phyloP scores from a whole-genome alignment of 2,329 filamentous ascomycete genomes.

The Penicillium corylophilum region DNA sequence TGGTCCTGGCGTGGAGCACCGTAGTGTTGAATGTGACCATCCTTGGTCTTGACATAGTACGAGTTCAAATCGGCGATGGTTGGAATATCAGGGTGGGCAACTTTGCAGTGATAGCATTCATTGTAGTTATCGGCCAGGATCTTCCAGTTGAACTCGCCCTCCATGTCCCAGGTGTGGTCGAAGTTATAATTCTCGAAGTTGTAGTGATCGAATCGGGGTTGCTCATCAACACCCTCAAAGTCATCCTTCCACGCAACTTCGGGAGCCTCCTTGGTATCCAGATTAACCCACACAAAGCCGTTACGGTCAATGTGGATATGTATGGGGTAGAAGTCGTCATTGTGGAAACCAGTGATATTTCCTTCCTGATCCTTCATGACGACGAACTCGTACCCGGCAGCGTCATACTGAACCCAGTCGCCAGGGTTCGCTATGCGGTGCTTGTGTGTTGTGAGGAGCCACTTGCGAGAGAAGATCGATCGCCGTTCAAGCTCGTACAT shows the following conservation, averaged over 20 bases:
- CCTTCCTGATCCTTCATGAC: conserved; percentile 51
- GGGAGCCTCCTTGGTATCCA: conserved; percentile 49
- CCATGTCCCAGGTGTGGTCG: conserved; percentile 60
- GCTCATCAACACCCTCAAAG: conserved; percentile 51
- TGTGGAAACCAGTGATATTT: conserved; percentile 50
- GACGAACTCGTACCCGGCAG: conserved; percentile 57
- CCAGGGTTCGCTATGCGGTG: conserved; percentile 51
- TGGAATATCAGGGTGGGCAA: conserved; percentile 27
- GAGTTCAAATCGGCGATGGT: conserved; percentile 57
- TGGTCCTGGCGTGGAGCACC: conserved; percentile 27
- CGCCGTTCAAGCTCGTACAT: conserved; percentile 51
- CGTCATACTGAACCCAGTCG: conserved; percentile 56
- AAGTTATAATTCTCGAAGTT: conserved; percentile 58
- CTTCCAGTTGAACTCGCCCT: conserved; percentile 62
- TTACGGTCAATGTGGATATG: conserved; percentile 55
- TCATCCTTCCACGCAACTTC: conserved; percentile 56
- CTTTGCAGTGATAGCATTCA: conserved; percentile 38
- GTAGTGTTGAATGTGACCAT: conserved; percentile 52
- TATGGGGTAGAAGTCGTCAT: conserved; percentile 55
- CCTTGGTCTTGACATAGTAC: conserved; percentile 54
- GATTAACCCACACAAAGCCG: conserved; percentile 61
- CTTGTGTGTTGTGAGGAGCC: conserved; percentile 23
- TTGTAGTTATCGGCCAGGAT: conserved; percentile 65
- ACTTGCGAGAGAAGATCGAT: conserved; percentile 24
- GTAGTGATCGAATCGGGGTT: conserved; percentile 50